These are phyloP conservation scores for Ordospora pajunii DNA, from an alignment of 371 early-diverging fungal genomes.

Conservation along the genomic window DNA sequence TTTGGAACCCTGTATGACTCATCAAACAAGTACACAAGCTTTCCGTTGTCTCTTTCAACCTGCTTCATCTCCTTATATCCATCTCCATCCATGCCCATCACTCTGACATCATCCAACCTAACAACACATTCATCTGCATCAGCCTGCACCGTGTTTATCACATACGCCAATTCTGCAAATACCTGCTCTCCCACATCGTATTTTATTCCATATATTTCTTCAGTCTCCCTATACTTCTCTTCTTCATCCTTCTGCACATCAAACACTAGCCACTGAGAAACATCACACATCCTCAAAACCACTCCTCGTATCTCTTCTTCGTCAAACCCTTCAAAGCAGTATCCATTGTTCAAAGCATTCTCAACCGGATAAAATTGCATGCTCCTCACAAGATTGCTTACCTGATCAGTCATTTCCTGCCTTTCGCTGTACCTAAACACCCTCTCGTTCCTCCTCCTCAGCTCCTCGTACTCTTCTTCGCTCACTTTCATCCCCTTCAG, in stretches of 20 bases:
- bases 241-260: background rate
- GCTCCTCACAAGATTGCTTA: slow-evolving; percentile 12
- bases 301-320: slow-evolving; percentile 26
- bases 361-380: slow-evolving; percentile 50
- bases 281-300: slow-evolving; percentile 15
- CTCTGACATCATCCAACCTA: background rate
- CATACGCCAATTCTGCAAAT: background rate
- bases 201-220: slow-evolving; percentile 10
- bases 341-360: slow-evolving; percentile 38
- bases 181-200: background rate
- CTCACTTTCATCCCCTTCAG: background rate
- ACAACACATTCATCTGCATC: background rate
- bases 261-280: slow-evolving; percentile 49
- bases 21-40: slow-evolving; percentile 30
- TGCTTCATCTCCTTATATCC: background rate
- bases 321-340: slow-evolving; percentile 40
- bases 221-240: slow-evolving; percentile 1
- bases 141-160: background rate
- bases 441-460: slow-evolving; percentile 12
- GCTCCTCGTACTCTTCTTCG: slow-evolving; percentile 31
- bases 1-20: slow-evolving; percentile 32
- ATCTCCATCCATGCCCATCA: background rate
- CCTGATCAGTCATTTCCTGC: slow-evolving; percentile 45
- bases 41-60: background rate
- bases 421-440: slow-evolving; percentile 42